Evolutionary conservation across 345 rosid species (phyloP), one percentile per base, ranked within the genome.

Genomic region (Salix viminalis): DNA sequence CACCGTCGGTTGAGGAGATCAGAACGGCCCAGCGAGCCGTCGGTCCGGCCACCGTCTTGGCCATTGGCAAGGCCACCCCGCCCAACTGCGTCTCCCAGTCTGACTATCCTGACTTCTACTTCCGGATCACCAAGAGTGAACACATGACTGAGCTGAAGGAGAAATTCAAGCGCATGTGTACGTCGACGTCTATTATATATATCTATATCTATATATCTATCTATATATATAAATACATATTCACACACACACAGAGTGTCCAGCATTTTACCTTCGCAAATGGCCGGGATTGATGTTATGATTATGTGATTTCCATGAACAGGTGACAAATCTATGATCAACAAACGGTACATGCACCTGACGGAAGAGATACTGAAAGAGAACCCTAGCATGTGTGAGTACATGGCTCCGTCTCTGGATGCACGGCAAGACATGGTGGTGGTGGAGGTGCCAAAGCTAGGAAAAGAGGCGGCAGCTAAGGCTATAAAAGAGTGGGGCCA

Each of bases 61-160:
- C 80, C 75, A 77, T 77, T 13, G 80, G 80, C 65, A 77, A 75
- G 21, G 71, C 80, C 75, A 77, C 80, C 26, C 80, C 80, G 1
- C 15, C 80, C 18, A 71, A 77, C 41, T 77, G 75, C 2, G 75
- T 77, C 1, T n/a, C 6, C 16, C 80, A 77, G 54, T 64, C 70
- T 37, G 75, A 77, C 7, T 77, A 77, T 15, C 75, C 80, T 50
- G 80, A 77, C 32, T 77, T 71, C 21, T 77, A 77, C 48, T 77
- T 77, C 41, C 18, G 75, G 21, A 77, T 77, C 75, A 77, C 80
- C 26, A 65, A 77, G 3, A 65, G 80, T 13, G 80, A 77, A 1
- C 80, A 77, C 65, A 15, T 77, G 75, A 77, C 80, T 7, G 80
- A 77, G 26, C 42, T 77, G 14, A 77, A 71, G 72, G 75, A 71